Evolutionary conservation across 192 early-diverging fungal species (phyloP).

Genomic region (Umbelopsis ramanniana): DNA sequence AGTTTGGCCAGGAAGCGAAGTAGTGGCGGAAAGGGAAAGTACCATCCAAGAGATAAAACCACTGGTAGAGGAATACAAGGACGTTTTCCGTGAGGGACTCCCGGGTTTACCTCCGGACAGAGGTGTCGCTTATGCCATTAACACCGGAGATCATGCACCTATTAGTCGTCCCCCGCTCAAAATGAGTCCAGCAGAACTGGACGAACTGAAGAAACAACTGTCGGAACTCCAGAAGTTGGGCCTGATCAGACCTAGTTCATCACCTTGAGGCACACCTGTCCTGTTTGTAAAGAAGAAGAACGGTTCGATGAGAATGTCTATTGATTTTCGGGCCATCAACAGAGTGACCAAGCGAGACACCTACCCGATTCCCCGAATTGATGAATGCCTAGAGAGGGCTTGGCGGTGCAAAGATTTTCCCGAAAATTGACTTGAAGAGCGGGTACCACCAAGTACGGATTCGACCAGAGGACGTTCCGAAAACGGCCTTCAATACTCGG

Average conservation of each 20-base stretch:
- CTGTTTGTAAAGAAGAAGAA: conserved; percentile 58
- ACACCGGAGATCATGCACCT: background rate
- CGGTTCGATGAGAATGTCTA: conserved; percentile 48
- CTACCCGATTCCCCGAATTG: conserved; percentile 55
- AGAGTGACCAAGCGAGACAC: conserved; percentile 49
- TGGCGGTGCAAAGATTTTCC: conserved; percentile 37
- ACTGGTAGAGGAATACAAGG: too few species aligned
- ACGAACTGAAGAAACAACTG: conserved; percentile 24
- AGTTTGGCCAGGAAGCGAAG: too few species aligned
- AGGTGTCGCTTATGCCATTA: too few species aligned
- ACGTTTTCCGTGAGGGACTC: too few species aligned
- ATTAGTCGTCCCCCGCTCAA: conserved; percentile 27
- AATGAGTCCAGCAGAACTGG: conserved; percentile 25
- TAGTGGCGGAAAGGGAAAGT: too few species aligned
- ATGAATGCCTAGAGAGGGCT: conserved; percentile 49
- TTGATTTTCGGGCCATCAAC: conserved; percentile 62
- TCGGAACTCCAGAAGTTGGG: conserved; percentile 27
- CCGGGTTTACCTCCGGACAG: too few species aligned
- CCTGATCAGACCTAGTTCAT: conserved; percentile 39
- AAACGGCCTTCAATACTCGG: conserved; percentile 40
- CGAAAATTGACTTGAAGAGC: conserved; percentile 46
- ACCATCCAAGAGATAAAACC: too few species aligned
- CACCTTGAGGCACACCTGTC: conserved; percentile 44
- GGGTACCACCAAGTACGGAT: conserved; percentile 54
- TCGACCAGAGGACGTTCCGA: conserved; percentile 30